Conservation (phyloP, 1,284 basidiomycete species). For the Cronartium quercuum region DNA sequence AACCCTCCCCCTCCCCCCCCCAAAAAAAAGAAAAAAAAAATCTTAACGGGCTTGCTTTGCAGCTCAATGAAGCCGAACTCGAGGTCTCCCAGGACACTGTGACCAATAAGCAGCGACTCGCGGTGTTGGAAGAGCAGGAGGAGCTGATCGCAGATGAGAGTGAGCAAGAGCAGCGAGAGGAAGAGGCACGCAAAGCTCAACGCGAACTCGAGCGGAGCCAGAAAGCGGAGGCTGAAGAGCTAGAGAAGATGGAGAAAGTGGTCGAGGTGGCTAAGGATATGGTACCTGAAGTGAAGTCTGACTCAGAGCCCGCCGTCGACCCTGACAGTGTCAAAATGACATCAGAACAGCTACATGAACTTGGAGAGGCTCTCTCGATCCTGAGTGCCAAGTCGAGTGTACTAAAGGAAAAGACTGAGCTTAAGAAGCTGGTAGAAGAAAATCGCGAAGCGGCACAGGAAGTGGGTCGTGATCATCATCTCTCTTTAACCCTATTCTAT, state of each 20-base stretch:
- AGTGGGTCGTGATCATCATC: background rate
- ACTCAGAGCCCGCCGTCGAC: slow-evolving; percentile 47
- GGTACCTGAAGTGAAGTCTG: background rate
- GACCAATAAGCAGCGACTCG: slow-evolving; percentile 94
- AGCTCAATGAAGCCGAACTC: slow-evolving; percentile 94
- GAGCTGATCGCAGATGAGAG: slow-evolving; percentile 99
- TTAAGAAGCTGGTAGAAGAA: slow-evolving; percentile 82
- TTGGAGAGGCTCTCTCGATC: slow-evolving; percentile 83
- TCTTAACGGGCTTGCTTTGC: background rate
- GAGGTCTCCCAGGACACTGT: slow-evolving; percentile 89
- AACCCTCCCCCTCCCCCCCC: no score
- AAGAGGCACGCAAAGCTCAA: slow-evolving; percentile 44
- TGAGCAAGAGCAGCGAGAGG: slow-evolving; percentile 67
- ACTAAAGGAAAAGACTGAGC: slow-evolving; percentile 87
- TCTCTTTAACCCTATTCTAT: no score
- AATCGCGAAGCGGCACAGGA: slow-evolving; percentile 64
- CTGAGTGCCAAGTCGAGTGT: slow-evolving; percentile 94
- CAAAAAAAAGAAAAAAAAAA: no score
- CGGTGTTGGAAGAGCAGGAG: slow-evolving; percentile 95
- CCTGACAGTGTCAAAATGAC: slow-evolving; percentile 83
- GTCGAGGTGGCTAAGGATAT: slow-evolving; percentile 40
- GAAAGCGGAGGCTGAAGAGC: slow-evolving; percentile 37
- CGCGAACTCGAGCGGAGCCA: slow-evolving; percentile 38
- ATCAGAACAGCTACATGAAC: slow-evolving; percentile 87
- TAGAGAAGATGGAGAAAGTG: slow-evolving; percentile 35